Conservation (phyloP, 169 alveolate genomes). For the Miamiensis avidus region DNA sequence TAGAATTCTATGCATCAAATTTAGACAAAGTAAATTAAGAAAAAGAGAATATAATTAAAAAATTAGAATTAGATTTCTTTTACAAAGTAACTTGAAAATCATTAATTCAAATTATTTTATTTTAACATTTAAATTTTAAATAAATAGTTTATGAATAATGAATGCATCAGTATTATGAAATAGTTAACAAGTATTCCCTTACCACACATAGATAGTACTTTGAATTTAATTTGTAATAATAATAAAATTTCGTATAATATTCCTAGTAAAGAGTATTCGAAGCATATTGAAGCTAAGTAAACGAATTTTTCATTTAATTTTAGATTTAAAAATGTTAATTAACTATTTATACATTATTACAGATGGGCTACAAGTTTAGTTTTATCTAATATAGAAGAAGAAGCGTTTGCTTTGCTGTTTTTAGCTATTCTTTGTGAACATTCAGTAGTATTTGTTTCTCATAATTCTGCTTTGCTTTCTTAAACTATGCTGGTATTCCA, state of each 20-base stretch:
- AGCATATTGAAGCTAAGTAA: slow-evolving; percentile 21
- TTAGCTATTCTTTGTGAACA: slow-evolving; percentile 4
- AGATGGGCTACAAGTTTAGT: slow-evolving; percentile 4
- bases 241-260: background rate
- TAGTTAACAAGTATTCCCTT: background rate
- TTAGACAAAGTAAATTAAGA: background rate
- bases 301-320: too few relatives aligned
- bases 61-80: background rate
- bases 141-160: slow-evolving; percentile 1
- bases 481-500: slow-evolving; percentile 8
- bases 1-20: background rate
- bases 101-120: background rate
- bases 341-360: too few relatives aligned
- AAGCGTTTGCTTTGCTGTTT: background rate
- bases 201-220: background rate
- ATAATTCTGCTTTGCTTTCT: slow-evolving; percentile 11
- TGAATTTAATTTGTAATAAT: background rate
- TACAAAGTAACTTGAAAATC: background rate
- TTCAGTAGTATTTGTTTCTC: slow-evolving; percentile 4
- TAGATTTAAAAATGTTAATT: too few relatives aligned
- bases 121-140: background rate
- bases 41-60: slow-evolving; percentile 1
- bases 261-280: slow-evolving; percentile 10
- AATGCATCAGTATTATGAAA: background rate
- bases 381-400: slow-evolving; percentile 13